A percentile compares a stretch with the other conserved stretches of the same genome.
These are phyloP conservation scores for Teunomyces pallodes DNA, from an alignment of 805 yeast species.

Conservation along the genomic window DNA sequence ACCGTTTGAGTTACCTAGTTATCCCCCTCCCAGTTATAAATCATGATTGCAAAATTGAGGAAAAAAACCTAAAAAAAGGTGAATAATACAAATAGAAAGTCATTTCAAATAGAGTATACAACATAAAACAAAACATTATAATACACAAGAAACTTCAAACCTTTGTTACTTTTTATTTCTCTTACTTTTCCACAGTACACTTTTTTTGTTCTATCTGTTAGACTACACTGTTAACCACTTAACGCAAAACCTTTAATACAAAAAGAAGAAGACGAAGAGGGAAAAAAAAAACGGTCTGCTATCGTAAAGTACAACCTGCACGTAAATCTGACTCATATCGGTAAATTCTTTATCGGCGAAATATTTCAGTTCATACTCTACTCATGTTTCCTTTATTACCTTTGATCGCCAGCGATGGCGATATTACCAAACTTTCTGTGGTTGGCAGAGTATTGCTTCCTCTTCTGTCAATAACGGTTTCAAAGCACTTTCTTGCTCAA, in stretches of 20 bases:
- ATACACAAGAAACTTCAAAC: too few species aligned
- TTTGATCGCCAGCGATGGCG: slow-evolving; percentile 19
- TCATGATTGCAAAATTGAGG: neutral
- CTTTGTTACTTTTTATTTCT: too few species aligned
- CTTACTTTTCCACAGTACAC: too few species aligned
- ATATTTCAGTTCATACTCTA: neutral
- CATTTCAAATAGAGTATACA: too few species aligned
- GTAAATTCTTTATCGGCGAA: neutral
- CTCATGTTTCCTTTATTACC: slow-evolving; percentile 43
- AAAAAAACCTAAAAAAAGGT: neutral
- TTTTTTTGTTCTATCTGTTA: neutral
- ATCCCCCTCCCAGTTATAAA: neutral
- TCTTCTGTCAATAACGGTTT: slow-evolving; percentile 19
- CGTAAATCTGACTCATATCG: slow-evolving; percentile 1
- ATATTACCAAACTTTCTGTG: slow-evolving; percentile 24
- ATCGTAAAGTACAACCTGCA: neutral
- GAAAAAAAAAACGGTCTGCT: neutral
- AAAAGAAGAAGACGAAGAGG: neutral
- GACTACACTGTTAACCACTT: too few species aligned
- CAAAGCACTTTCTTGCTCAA: slow-evolving; percentile 30
- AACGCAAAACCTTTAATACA: too few species aligned
- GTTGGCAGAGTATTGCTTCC: slow-evolving; percentile 37
- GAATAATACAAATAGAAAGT: too few species aligned
- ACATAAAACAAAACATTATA: too few species aligned
- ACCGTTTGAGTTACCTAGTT: neutral